Conservation (phyloP, 441 rosid genomes). For the Populus trichocarpa region DNA sequence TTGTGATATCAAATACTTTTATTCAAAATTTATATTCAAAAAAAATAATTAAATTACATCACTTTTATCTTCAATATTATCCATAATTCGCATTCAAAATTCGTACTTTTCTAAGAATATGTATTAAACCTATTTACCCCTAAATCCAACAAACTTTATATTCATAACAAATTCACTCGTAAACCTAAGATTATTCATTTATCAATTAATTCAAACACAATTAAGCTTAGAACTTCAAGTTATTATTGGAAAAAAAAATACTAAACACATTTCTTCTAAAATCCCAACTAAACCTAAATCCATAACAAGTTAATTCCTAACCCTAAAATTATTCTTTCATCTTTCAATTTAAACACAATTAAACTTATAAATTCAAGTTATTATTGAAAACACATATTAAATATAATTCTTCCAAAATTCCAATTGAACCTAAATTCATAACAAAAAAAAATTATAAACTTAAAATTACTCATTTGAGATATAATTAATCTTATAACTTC, state of each 20-base stretch:
- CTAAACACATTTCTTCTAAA: too few species aligned
- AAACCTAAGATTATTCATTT: too few species aligned
- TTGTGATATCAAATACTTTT: background rate
- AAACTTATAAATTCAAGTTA: background rate
- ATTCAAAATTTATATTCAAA: too few species aligned
- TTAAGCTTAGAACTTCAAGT: too few species aligned
- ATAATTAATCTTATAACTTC: background rate
- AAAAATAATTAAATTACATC: background rate
- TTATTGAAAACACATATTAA: background rate
- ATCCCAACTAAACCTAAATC: background rate
- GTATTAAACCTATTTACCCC: background rate
- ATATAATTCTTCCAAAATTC: background rate
- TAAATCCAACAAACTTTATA: too few species aligned
- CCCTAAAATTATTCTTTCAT: background rate
- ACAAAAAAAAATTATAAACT: background rate
- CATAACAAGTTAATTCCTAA: background rate
- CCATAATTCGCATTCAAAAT: background rate
- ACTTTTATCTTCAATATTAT: background rate
- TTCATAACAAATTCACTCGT: too few species aligned
- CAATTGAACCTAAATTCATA: background rate
- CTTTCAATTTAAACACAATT: background rate
- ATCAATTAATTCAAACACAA: too few species aligned
- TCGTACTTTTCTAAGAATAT: background rate
- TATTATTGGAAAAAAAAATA: too few species aligned
- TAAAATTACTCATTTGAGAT: background rate